These are phyloP conservation scores for Fonsecaea pedrosoi DNA, from an alignment of 2,329 filamentous ascomycete genomes.

Conservation along the genomic window DNA sequence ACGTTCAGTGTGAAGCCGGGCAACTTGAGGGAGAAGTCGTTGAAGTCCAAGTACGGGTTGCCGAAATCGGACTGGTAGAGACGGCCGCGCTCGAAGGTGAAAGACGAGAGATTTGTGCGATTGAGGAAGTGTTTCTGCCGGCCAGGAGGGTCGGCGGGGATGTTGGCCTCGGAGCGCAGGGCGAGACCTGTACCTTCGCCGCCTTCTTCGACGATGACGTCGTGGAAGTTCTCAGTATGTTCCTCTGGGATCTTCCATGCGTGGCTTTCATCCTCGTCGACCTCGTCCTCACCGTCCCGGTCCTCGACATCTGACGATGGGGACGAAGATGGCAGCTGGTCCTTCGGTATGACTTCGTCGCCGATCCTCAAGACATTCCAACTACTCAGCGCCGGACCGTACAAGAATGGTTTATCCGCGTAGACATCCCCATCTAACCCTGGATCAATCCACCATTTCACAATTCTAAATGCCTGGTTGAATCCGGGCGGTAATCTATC, in stretches of 20 bases:
- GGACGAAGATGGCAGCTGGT: constrained; percentile 12
- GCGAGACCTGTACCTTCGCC: constrained; percentile 64
- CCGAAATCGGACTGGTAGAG: constrained; percentile 76
- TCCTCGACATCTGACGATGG: background rate
- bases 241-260: constrained; percentile 39
- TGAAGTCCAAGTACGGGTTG: constrained; percentile 92
- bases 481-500: constrained; percentile 87
- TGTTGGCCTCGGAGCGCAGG: constrained; percentile 55
- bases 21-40: constrained; percentile 53
- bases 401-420: constrained; percentile 83
- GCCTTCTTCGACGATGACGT: constrained; percentile 69
- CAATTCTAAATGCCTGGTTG: constrained; percentile 79
- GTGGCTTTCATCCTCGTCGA: constrained; percentile 25
- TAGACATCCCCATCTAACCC: constrained; percentile 89
- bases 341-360: constrained; percentile 34
- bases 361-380: constrained; percentile 76
- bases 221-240: constrained; percentile 50
- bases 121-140: constrained; percentile 68
- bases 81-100: constrained; percentile 67
- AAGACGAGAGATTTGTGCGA: constrained; percentile 61
- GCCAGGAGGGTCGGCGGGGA: constrained; percentile 60
- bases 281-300: background rate
- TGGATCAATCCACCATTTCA: constrained; percentile 90
- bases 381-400: constrained; percentile 78
- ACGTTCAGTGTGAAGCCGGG: constrained; percentile 48